phyloP scores from a whole-genome alignment of 2,329 filamentous ascomycete species.

The Colletotrichum tofieldiae region DNA sequence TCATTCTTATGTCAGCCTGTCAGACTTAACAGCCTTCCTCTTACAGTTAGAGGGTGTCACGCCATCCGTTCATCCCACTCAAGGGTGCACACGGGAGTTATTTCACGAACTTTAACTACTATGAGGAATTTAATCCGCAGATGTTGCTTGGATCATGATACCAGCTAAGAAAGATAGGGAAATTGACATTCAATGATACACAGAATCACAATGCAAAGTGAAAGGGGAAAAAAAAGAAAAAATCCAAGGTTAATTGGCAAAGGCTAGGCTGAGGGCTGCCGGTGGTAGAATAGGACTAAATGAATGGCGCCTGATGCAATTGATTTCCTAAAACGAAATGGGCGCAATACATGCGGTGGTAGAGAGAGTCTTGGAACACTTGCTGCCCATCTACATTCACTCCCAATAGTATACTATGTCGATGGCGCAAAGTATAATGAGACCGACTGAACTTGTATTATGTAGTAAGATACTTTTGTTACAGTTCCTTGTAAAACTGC shows the following conservation, averaged over 20 bases:
- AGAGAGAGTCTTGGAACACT: background rate
- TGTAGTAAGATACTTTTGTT: background rate
- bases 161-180: background rate
- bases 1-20: background rate
- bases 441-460: background rate
- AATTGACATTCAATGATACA: rapidly evolving
- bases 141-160: background rate
- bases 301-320: too few relatives aligned
- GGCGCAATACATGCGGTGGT: background rate
- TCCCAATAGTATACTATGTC: background rate
- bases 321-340: background rate
- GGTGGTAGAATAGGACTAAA: too few relatives aligned
- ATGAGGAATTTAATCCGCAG: background rate
- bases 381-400: background rate
- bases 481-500: background rate
- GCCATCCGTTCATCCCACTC: too few relatives aligned
- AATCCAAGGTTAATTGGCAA: background rate
- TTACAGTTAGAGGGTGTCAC: background rate
- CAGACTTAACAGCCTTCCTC: background rate
- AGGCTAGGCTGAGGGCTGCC: background rate
- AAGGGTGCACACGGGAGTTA: too few relatives aligned
- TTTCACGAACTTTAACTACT: background rate
- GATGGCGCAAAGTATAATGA: background rate
- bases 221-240: too few relatives aligned
- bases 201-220: background rate